Conservation (phyloP, 1,139 yeast species). For the Torulaspora pretoriensis region DNA sequence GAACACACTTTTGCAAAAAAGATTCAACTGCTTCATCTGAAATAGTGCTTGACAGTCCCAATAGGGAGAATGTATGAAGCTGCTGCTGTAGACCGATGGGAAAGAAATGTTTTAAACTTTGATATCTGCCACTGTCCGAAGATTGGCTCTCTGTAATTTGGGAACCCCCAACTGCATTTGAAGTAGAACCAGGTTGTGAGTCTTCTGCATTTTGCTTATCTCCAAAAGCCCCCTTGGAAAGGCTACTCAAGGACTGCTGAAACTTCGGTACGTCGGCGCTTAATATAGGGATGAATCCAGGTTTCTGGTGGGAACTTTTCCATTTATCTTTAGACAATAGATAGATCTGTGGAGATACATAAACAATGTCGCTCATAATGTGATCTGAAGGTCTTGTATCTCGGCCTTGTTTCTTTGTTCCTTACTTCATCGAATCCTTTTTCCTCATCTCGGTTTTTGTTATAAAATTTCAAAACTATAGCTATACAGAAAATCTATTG, state of each 20-base stretch:
- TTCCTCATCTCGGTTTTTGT: neutral
- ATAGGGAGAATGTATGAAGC: slow-evolving; percentile 24
- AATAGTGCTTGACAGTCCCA: slow-evolving; percentile 15
- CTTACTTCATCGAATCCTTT: slow-evolving; percentile 3
- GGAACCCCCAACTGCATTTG: neutral
- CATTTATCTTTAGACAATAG: slow-evolving; percentile 21
- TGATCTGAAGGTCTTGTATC: neutral
- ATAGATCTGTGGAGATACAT: slow-evolving; percentile 30
- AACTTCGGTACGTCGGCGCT: slow-evolving; percentile 26
- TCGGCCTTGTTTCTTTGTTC: neutral
- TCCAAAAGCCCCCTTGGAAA: neutral
- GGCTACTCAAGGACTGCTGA: slow-evolving; percentile 17
- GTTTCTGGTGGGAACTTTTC: slow-evolving; percentile 24
- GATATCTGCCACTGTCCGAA: slow-evolving; percentile 12
- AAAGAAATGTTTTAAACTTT: slow-evolving; percentile 24
- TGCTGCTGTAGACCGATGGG: slow-evolving; percentile 30
- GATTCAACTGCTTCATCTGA: slow-evolving; percentile 12
- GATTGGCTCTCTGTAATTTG: neutral
- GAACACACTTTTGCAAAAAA: slow-evolving; percentile 10
- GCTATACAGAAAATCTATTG: neutral
- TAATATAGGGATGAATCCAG: slow-evolving; percentile 31
- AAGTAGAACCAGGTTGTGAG: neutral
- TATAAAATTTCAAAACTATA: neutral
- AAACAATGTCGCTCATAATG: slow-evolving; percentile 25
- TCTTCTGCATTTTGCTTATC: neutral